phyloP scores from a whole-genome alignment of 176 grass and related monocot species.

The Pontederia paniculata region DNA sequence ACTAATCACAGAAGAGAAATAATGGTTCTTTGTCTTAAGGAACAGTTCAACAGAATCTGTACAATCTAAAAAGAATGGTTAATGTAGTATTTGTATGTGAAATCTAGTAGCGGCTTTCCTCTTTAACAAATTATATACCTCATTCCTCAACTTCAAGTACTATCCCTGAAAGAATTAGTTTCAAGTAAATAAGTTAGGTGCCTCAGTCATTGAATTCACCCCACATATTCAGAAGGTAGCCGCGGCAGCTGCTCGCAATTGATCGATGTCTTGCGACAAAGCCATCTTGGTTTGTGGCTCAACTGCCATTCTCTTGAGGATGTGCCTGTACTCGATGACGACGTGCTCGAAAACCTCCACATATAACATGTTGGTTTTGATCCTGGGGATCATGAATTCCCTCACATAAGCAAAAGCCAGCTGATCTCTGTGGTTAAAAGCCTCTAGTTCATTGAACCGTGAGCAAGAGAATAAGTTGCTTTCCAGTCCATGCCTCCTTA shows the following conservation, averaged over 20 bases:
- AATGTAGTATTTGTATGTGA: too few species aligned
- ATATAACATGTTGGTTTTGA: slow-evolving; percentile 85
- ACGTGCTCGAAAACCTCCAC: slow-evolving; percentile 84
- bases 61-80: too few species aligned
- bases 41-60: too few species aligned
- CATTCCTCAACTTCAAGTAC: too few species aligned
- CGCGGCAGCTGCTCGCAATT: slow-evolving; percentile 42
- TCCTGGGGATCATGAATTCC: slow-evolving; percentile 55
- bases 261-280: slow-evolving; percentile 40
- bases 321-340: slow-evolving; percentile 75
- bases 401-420: slow-evolving; percentile 72
- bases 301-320: slow-evolving; percentile 31
- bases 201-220: slow-evolving; percentile 33
- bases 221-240: slow-evolving; percentile 75
- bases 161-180: too few species aligned
- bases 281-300: slow-evolving; percentile 27
- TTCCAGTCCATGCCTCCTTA: slow-evolving; percentile 47
- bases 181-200: too few species aligned
- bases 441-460: slow-evolving; percentile 87
- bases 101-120: too few species aligned
- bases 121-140: too few species aligned
- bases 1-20: too few species aligned
- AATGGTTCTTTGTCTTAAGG: too few species aligned
- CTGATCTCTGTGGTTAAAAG: slow-evolving; percentile 77
- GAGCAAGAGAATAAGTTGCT: slow-evolving; percentile 84